Evolutionary conservation across 495 filamentous ascomycete species (phyloP), one percentile per base, ranked within the genome.

Genomic region (Talaromyces adpressus): DNA sequence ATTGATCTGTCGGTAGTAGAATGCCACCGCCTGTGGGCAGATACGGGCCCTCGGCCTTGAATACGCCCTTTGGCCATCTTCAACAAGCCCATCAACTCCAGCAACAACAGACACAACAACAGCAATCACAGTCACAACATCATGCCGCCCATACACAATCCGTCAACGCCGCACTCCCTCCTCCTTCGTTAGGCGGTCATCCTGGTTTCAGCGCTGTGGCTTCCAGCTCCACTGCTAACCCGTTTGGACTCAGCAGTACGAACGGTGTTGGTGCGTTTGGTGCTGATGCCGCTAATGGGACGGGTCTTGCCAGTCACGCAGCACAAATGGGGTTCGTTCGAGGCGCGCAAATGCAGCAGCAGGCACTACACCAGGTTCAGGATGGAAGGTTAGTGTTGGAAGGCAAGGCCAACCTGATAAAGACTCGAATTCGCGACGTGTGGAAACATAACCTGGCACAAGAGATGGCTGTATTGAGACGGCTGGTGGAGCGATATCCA

Each of bases 401-500:
- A 36, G 62, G 71, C 1, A 79, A 76, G 64, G 72, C 63, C 4
- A 81, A 75, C 47, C 73, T 81, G 41, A 81, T 80, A 27, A 89
- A 90, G 71, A 81, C 84, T 29, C 79, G 92, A 73, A 97, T 98
- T 84, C 83, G 92, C 58, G 94, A 98, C 70, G 94, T 98, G 18
- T 98, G 93, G 93, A 89, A 85, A 67, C 83, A 89, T 63, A 97
- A 98, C 70, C 77, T 98, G 62, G 84, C 87, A n/a, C 87, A 93
- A 67, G 94, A 98, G 77, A 91, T 98, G 86, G 85, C 82, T 4
- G 73, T 86, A 27, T 73, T 98, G 66, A 81, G 95, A 69, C 81
- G 86, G 49, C 75, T 98, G 70, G 84, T 97, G 57, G 90, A 96
- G 58, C 89, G 87, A 64, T 98, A 93, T 75, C 91, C 92, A 29